Evolutionary conservation across 768 basidiomycete genomes (phyloP).

Genomic region (Boletales sp.): DNA sequence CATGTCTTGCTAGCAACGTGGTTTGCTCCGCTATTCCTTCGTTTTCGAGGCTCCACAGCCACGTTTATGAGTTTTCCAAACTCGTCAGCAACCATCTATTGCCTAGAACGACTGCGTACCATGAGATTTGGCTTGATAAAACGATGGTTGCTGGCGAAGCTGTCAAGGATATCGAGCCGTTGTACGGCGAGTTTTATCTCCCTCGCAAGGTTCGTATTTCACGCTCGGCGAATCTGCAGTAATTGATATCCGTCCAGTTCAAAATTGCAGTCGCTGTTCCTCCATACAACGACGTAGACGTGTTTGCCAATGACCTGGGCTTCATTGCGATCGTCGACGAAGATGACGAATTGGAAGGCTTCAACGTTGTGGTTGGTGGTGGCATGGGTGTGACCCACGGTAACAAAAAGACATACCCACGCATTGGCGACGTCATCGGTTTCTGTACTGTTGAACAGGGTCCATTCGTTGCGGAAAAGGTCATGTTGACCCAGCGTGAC

Average conservation of each 20-base stretch:
- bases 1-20: constrained; percentile 60
- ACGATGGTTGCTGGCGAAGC: constrained; percentile 94
- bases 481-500: constrained; percentile 93
- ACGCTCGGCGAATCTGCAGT: neutral
- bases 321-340: constrained; percentile 90
- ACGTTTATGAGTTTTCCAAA: constrained; percentile 83
- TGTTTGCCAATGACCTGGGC: constrained; percentile 94
- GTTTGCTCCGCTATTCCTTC: constrained; percentile 89
- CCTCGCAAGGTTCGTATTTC: constrained; percentile 74
- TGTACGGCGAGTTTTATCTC: constrained; percentile 97
- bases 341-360: constrained; percentile 77
- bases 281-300: constrained; percentile 93
- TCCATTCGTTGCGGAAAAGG: constrained; percentile 80
- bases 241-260: constrained; percentile 52
- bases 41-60: constrained; percentile 77
- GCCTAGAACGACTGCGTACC: constrained; percentile 90
- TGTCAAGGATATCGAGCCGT: constrained; percentile 89
- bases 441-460: constrained; percentile 91
- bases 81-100: constrained; percentile 81
- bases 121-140: constrained; percentile 99
- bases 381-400: constrained; percentile 99
- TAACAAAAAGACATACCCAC: constrained; percentile 98
- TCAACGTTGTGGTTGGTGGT: constrained; percentile 92
- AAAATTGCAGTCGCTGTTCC: constrained; percentile 97
- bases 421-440: constrained; percentile 81